These are phyloP conservation scores for Pestalotiopsis sp. DNA, from an alignment of 2,329 filamentous ascomycete genomes.

Conservation along the genomic window DNA sequence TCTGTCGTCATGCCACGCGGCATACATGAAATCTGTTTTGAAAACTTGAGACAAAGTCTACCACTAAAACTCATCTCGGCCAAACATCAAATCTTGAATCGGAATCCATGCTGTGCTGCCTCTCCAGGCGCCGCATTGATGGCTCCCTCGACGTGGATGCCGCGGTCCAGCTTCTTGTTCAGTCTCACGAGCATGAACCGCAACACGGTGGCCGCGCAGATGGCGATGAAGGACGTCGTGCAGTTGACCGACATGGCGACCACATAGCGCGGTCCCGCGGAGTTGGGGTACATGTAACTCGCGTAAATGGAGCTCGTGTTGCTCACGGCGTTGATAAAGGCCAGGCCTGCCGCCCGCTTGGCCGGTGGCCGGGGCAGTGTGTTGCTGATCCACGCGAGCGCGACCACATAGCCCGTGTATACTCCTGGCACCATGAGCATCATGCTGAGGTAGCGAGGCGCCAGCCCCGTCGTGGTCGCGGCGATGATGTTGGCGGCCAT, in stretches of 20 bases:
- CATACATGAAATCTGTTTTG: background rate
- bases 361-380: slow-evolving; percentile 75
- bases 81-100: slow-evolving; percentile 60
- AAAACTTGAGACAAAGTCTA: background rate
- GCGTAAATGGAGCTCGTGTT: slow-evolving; percentile 74
- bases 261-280: slow-evolving; percentile 44
- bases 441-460: slow-evolving; percentile 70
- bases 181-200: slow-evolving; percentile 64
- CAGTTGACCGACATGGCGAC: slow-evolving; percentile 72
- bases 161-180: slow-evolving; percentile 71
- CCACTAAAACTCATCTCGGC: background rate
- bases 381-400: slow-evolving; percentile 75
- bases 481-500: slow-evolving; percentile 70
- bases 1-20: background rate
- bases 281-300: slow-evolving; percentile 57
- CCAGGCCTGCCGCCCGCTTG: slow-evolving; percentile 71
- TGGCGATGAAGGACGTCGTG: slow-evolving; percentile 64
- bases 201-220: slow-evolving; percentile 64
- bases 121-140: slow-evolving; percentile 60
- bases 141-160: slow-evolving; percentile 58
- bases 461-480: slow-evolving; percentile 62
- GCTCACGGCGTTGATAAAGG: slow-evolving; percentile 74
- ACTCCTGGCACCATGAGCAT: slow-evolving; percentile 71
- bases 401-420: slow-evolving; percentile 70
- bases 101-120: slow-evolving; percentile 64